Evolutionary conservation across 441 rosid genomes (phyloP), one percentile per base, ranked within the genome.

Genomic region (Eutrema salsugineum): DNA sequence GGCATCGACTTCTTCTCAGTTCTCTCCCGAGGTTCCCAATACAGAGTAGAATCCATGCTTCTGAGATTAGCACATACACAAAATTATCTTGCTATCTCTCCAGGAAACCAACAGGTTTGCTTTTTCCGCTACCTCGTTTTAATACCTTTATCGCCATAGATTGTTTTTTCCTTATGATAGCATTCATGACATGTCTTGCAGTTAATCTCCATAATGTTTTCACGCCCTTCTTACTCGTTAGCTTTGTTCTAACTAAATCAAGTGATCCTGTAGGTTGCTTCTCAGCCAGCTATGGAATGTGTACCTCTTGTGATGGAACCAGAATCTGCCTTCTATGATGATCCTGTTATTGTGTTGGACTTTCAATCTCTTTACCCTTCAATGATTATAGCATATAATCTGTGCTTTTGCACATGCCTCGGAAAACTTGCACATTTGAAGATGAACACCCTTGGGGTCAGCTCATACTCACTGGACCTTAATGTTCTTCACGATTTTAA

Each of bases 231-330:
- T 15, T 53, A 33, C 43, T 44, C 3, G 8, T 43, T 27, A 16
- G 55, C 50, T 36, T 62, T 54, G 61, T 49, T 9, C 70, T 66
- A 43, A 75, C 24, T 33, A 33, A 33, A 28, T 44, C 60, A 60
- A 58, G 48, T 46, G 58, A 68, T 73, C 72, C 15, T 82, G 46
- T 71, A 95, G 99, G 99, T 96, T 81, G 98, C 99, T 79, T 90
- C 90, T 77, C 99, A 96, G 78, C 98, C 99, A 62, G 99, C 98
- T 57, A 96, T 96, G 99, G 97, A 93, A 83, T 96, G 99, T 77
- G 55, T 96, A 68, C 97, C 99, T 71, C 93, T 96, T 58, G 99
- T 96, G 68, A 96, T 96, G 99, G 99, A 96, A 76, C 97, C 98
- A 20, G 97, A 89, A 81, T 96, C 99, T 71, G 91, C 93, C 53